These are phyloP conservation scores for Xylaria hypoxylon DNA, from an alignment of 2,329 filamentous ascomycete species.

Conservation along the genomic window DNA sequence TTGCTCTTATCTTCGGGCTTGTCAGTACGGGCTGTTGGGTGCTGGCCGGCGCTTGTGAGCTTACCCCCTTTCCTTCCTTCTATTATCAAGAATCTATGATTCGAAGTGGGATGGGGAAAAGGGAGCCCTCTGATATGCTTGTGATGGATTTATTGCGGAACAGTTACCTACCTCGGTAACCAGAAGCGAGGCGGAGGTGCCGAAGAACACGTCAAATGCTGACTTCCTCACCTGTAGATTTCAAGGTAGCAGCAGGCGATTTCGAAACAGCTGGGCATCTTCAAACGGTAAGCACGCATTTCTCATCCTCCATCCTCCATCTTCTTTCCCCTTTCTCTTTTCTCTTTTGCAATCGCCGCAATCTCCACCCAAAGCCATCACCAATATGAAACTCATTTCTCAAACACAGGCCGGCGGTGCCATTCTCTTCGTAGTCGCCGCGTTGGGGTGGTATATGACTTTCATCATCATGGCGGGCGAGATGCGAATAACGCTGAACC, in stretches of 20 bases:
- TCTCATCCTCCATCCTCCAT: neutral
- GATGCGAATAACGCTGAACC: constrained; percentile 61
- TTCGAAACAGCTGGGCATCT: constrained; percentile 43
- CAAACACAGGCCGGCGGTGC: constrained; percentile 53
- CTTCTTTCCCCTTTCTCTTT: neutral
- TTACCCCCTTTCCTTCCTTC: neutral
- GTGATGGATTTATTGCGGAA: too few relatives aligned
- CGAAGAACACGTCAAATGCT: neutral
- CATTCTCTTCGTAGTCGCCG: constrained; percentile 58
- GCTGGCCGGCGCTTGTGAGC: constrained; percentile 57
- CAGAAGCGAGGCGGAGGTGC: too few relatives aligned
- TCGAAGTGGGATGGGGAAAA: neutral
- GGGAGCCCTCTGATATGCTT: too few relatives aligned
- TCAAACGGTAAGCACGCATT: constrained; percentile 56
- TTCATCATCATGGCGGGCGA: constrained; percentile 66
- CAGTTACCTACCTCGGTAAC: too few relatives aligned
- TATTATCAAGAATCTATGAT: neutral
- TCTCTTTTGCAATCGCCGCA: neutral
- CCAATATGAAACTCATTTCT: neutral
- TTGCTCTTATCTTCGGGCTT: constrained; percentile 61
- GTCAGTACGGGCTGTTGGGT: constrained; percentile 60
- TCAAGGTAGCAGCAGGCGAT: constrained; percentile 38
- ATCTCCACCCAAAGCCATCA: neutral
- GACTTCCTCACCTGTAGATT: constrained; percentile 22
- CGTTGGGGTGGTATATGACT: constrained; percentile 64